Evolutionary conservation across 2,329 filamentous ascomycete species (phyloP), one percentile per base, ranked within the genome.

Genomic region (Apiospora phragmitis): DNA sequence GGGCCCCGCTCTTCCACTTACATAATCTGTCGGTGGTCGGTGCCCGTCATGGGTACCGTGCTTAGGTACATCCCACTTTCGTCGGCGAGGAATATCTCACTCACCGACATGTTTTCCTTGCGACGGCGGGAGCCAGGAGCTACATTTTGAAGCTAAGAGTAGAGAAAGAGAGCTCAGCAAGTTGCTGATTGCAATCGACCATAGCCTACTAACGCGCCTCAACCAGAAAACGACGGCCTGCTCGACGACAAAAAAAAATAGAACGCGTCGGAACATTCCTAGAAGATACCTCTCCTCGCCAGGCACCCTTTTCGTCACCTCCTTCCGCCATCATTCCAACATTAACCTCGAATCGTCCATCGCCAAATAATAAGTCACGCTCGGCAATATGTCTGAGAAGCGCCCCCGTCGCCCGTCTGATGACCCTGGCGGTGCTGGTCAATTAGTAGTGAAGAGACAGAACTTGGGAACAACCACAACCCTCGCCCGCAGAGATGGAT

Each of bases 371-470:
- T 38, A 38, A 35, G 18, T 62, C 32, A 62, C 55, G 3, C 8
- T 18, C 24, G 12, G 16, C 76, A 79, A n/a, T 71, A 98, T 97
- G 95, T 89, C 93, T 73, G 95, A 97, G 83, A 98, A 99, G 85
- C 90, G 96, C 79, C 93, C 94, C 84, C 90, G 96, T 79, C 93
- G 94, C 71, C 94, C 95, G n/a, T 91, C 93, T 72, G 92, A 93
- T 76, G 92, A 93, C 72, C 95, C 95, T 75, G 90, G 91, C 77
- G 90, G 90, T 32, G 69, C 59, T 55, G 90, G 91, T 67, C 93
- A 97, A 82, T 88, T 95, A 76, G 90, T 94, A 49, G 92, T 98
- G 73, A 99, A 98, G 86, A 89, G 95, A 80, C 94, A 95, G 80
- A 97, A 96, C 80, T 81, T 90, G 62, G 86, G 85, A 73, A 82